Base-by-base conservation (phyloP, 1,284 basidiomycete species). In the Rhodotorula glutinis region DNA sequence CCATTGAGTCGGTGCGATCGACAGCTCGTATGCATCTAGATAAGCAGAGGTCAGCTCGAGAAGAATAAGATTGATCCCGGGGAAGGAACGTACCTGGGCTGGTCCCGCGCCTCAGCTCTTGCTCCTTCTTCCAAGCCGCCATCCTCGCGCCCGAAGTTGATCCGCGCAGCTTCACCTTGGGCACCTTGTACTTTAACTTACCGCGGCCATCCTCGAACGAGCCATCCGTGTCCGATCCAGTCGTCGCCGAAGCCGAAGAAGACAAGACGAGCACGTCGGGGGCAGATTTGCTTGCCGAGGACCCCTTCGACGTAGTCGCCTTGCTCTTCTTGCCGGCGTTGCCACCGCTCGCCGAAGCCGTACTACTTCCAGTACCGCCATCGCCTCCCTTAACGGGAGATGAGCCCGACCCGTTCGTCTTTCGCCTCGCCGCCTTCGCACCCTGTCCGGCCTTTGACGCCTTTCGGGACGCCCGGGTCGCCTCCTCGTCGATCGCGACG, bases 1-100 rank as follows among this genome's bases (percentile, higher is more conserved):
- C 96, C 95, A 99, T 79, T 94, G 92, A 4, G 95, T 88, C 0
- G 95, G 96, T 2, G 93, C 89, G n/a, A 76, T 77, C 7, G 27
- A 21, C 16, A 65, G 56, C 4, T 65, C 62, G 44, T 46, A 57
- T 2, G 63, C 33, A 17, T 67, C 71, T 72, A 29, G n/a, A 4
- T 1, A 47, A 47, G 19, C n/a, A 27, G 41, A 25, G 14, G 5
- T 17, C 10, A 25, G 14, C 23, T 25, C n/a, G n/a, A n/a, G n/a
- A n/a, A n/a, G n/a, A n/a, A n/a, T n/a, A n/a, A n/a, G n/a, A n/a
- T n/a, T n/a, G n/a, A 9, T 43, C 27, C 19, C 3, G 33, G 14
- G 17, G 19, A 29, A 11, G 27, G 21, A 21, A 53, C 62, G 25
- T n/a, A 67, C 66, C 66, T 3, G 66, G 66, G 8, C 49, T 54